Base-by-base conservation (phyloP, 805 yeast species). In the Huiozyma naganishii region DNA sequence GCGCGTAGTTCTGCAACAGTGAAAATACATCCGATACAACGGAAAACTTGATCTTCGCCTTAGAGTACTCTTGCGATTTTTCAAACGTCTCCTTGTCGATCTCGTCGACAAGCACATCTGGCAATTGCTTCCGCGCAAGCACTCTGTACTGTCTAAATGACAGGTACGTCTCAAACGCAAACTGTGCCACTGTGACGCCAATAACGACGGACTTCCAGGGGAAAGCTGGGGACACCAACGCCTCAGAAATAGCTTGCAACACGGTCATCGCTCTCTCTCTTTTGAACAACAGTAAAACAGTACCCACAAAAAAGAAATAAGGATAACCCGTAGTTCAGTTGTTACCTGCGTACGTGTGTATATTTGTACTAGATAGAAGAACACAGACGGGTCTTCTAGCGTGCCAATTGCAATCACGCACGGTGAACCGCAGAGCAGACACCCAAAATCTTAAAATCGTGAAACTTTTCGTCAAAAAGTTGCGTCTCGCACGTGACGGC, bases 141-240 rank as follows among this genome's bases (percentile, higher is more conserved):
- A 80, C 80, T 51, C 70, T 72, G 59, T 82, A 83, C 62, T 92
- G 97, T 54, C 97, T 80, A 51, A 71, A 74, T 39, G 79, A 74
- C 42, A 92, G 68, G 58, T 80, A 81, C 4, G 82, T 71, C 52
- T 86, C 92, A 59, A 88, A 88, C 4, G 72, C 63, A 56, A 74
- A 87, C 58, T 87, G 83, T 30, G 83, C 84, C 11, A 81, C 68
- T 4, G 94, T 73, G 56, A 87, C 78, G 1, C 88, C 84, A 38
- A 83, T 61, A 39, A 90, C 76, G 37, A 89, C 68, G 9, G 71
- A 55, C 58, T 86, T 87, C 96, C 96, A 92, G 48, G 87, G 74
- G 54, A 86, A 74, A 11, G 72, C 3, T 6, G 30, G 13, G 6
- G 34, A 9, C 35, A 12, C 17, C 23, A 39, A 39, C 27, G 35